Base-by-base conservation (phyloP, 2,329 filamentous ascomycete species). In the Fusarium coffeatum region DNA sequence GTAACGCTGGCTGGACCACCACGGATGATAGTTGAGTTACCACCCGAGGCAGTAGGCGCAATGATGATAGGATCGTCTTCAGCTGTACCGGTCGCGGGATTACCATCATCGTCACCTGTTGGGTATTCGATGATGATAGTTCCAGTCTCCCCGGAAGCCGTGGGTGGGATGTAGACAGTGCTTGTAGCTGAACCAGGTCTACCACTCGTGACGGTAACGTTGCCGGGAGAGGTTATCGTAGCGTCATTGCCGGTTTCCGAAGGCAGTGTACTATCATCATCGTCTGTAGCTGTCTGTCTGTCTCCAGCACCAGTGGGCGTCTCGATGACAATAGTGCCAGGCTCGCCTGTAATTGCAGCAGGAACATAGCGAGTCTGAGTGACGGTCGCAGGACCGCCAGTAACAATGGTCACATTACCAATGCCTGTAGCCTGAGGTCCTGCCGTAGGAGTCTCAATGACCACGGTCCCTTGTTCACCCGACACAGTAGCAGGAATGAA, bases 361-460 rank as follows among this genome's bases (percentile, higher is more conserved):
- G 62, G 54, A 3, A 65, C 42, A 6, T 65, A 65, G 9, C 53
- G 46, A 3, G 62, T 65, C 16, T 65, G 53, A 2, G 60, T 48
- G 12, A 40, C 41, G 0, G 62, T 40, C 4, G 23, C 60, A 28
- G 62, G 53, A 11, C 62, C 62, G 0, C 62, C 62, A 5, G 41
- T 65, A 0, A 65, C 6, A 5, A 65, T 53, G 0, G 62, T 65
- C 0, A 65, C 28, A 18, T 65, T 65, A 1, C 60, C 60, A 0
- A 59, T 65, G 2, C 62, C 60, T 6, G 60, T 53, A 32, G 62
- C 60, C 15, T 45, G 32, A 1, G 62, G 41, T 1, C 57, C 63
- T 6, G 56, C 30, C 5, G 56, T 69, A 7, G 66, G 66, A 3
- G 66, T 69, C 30, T 65, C 62, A 6, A 66, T 66, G 1, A 66